Conservation (phyloP, 768 basidiomycete species). For the Tylopilus intermedius region DNA sequence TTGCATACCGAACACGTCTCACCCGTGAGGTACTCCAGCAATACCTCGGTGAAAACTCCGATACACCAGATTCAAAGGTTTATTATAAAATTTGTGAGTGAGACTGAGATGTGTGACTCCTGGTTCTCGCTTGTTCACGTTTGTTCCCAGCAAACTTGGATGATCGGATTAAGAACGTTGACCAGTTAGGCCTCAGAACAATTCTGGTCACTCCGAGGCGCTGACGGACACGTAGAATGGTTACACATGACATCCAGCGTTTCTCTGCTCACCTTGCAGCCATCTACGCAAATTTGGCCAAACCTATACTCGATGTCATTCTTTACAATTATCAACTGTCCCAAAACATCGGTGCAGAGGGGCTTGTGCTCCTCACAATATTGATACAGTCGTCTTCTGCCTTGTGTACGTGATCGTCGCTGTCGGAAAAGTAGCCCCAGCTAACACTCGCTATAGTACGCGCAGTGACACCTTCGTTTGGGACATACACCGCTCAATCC, state of each 20-base stretch:
- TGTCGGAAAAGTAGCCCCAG: not conserved
- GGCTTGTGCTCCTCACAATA: conserved; percentile 74
- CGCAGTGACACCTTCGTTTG: conserved; percentile 86
- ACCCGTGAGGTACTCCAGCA: conserved; percentile 77
- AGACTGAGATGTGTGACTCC: not conserved
- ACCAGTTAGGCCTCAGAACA: conserved; percentile 56
- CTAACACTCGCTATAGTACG: conserved; percentile 53
- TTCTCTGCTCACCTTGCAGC: conserved; percentile 89
- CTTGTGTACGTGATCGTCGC: conserved; percentile 53
- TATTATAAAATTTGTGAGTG: conserved; percentile 87
- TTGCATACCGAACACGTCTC: conserved; percentile 82
- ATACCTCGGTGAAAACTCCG: conserved; percentile 73
- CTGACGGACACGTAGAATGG: conserved; percentile 56
- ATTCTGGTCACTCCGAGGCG: not conserved
- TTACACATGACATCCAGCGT: conserved; percentile 91
- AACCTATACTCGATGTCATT: conserved; percentile 88
- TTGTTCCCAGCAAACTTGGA: conserved; percentile 75
- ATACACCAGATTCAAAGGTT: conserved; percentile 68
- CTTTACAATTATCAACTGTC: conserved; percentile 95
- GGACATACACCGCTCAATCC: conserved; percentile 82
- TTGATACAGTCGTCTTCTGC: conserved; percentile 81
- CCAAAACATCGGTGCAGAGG: conserved; percentile 91
- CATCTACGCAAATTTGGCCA: conserved; percentile 91
- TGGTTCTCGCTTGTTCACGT: conserved; percentile 5
- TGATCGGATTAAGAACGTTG: conserved; percentile 92